These are phyloP conservation scores for Suillus tomentosus DNA, from an alignment of 768 basidiomycete genomes.

Conservation along the genomic window DNA sequence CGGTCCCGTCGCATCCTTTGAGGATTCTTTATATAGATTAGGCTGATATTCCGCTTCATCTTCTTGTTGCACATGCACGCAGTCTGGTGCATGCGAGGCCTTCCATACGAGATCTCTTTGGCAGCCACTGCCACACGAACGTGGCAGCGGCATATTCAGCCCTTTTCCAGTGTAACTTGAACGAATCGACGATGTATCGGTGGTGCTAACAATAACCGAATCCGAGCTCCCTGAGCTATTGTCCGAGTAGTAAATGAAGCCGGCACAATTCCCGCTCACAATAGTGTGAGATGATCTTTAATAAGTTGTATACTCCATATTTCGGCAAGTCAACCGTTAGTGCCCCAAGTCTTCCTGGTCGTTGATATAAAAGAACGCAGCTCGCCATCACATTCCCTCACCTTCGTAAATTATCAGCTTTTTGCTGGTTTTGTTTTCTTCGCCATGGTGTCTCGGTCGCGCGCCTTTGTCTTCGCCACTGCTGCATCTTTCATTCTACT, in stretches of 20 bases:
- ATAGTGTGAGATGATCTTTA: conserved; percentile 16
- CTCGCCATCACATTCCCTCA: background rate
- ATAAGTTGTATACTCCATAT: background rate
- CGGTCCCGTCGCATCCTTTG: background rate
- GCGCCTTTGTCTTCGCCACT: conserved; percentile 11
- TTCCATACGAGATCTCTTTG: background rate
- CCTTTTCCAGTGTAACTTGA: background rate
- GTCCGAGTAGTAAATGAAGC: conserved; percentile 5
- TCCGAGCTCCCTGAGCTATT: background rate
- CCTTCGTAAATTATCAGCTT: conserved; percentile 15
- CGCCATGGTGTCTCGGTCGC: conserved; percentile 25
- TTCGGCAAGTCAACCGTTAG: background rate
- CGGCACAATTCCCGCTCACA: conserved; percentile 6
- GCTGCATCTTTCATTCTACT: conserved; percentile 13
- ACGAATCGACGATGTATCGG: background rate
- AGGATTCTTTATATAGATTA: background rate
- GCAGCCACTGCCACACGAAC: background rate
- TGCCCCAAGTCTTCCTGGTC: background rate
- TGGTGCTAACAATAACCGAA: background rate
- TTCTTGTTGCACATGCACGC: background rate
- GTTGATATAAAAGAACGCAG: conserved; percentile 7
- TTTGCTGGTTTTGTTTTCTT: conserved; percentile 12
- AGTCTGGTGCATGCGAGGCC: background rate
- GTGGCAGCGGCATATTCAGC: background rate
- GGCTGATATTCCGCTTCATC: background rate